Conservation (phyloP, 345 rosid species). For the Citrus trifoliata region DNA sequence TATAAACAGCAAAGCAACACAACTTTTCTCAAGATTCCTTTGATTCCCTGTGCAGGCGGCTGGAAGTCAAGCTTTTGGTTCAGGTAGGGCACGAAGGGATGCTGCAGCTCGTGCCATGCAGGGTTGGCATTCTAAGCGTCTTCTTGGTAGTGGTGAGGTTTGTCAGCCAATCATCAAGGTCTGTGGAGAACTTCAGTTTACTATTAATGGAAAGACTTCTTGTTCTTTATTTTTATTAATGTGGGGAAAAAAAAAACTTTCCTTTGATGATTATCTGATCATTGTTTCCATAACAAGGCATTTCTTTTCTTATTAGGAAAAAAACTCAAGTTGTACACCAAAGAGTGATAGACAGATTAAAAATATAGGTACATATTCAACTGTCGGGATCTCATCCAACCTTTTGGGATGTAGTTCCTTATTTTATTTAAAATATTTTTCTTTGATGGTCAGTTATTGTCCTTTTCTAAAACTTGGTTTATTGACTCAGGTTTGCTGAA, state of each 20-base stretch:
- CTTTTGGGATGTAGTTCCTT: neutral
- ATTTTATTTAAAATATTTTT: neutral
- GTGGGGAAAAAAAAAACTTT: neutral
- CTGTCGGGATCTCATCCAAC: neutral
- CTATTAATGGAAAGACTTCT: neutral
- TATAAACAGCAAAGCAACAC: neutral
- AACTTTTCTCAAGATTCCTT: neutral
- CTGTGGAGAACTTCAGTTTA: conserved; percentile 12
- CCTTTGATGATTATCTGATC: neutral
- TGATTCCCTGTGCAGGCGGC: conserved; percentile 32
- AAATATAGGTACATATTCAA: conserved; percentile 36
- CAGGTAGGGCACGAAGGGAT: conserved; percentile 64
- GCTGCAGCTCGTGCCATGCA: conserved; percentile 80
- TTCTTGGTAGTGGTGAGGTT: conserved; percentile 58
- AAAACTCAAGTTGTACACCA: conserved; percentile 35
- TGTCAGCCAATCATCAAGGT: conserved; percentile 45
- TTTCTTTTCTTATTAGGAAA: conserved; percentile 36
- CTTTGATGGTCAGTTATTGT: neutral
- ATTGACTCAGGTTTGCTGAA: conserved; percentile 43
- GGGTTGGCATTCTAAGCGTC: conserved; percentile 67
- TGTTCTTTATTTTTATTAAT: neutral
- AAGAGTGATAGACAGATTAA: conserved; percentile 54
- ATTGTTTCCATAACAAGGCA: neutral
- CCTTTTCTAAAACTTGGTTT: conserved; percentile 6
- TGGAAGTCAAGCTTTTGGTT: conserved; percentile 38